Conservation (phyloP, 2,329 filamentous ascomycete species). For the Cladorrhinum sp. region DNA sequence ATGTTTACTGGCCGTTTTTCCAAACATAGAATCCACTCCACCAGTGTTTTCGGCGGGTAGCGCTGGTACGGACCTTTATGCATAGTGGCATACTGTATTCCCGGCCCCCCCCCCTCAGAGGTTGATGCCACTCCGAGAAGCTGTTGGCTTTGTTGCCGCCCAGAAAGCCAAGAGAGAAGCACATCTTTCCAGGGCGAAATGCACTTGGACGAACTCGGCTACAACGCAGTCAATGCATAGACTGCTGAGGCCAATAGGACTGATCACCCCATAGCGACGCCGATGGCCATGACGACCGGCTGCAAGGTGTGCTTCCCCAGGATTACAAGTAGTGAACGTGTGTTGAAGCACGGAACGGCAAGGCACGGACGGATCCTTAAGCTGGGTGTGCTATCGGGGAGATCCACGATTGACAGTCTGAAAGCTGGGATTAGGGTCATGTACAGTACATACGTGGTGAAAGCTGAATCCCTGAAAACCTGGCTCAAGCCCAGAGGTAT, state of each 20-base stretch:
- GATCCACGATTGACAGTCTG: slow-evolving; percentile 22
- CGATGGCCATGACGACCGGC: not conserved
- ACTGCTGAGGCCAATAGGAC: not conserved
- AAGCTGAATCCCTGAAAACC: slow-evolving; percentile 16
- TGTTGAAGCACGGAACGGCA: slow-evolving; percentile 13
- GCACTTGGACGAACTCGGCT: slow-evolving; percentile 1
- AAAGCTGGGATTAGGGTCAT: slow-evolving; percentile 8
- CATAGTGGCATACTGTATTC: too few species aligned
- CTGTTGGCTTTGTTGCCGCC: slow-evolving; percentile 2
- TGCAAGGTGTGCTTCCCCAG: not conserved
- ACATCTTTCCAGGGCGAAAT: not conserved
- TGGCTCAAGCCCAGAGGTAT: slow-evolving; percentile 17
- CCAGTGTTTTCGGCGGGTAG: not conserved
- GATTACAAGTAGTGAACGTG: slow-evolving; percentile 13
- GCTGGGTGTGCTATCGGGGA: slow-evolving; percentile 11
- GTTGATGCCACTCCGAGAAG: too few species aligned
- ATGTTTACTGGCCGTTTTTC: too few species aligned
- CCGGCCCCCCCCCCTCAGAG: too few species aligned
- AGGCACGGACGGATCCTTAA: slow-evolving; percentile 19
- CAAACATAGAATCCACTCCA: not conserved
- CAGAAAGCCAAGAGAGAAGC: not conserved
- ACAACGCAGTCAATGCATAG: slow-evolving; percentile 9
- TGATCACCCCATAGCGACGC: not conserved
- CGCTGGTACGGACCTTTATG: too few species aligned
- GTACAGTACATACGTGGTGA: slow-evolving; percentile 12